phyloP scores from a whole-genome alignment of 129 eudicot genomes.

The Flaveria ramosissima region DNA sequence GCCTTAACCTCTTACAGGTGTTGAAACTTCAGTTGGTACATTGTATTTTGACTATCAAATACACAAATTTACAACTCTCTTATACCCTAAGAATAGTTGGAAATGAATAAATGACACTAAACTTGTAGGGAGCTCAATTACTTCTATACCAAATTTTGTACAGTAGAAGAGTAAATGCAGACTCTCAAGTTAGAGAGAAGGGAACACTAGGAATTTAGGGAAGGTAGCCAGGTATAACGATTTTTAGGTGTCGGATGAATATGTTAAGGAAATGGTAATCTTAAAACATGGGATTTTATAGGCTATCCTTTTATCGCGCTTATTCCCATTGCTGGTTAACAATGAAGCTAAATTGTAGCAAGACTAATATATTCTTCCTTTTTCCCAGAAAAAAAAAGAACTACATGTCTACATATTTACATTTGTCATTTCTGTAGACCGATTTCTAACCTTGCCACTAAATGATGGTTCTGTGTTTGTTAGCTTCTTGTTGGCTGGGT shows the following conservation, averaged over 20 bases:
- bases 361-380: not conserved
- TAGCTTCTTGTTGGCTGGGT: not conserved
- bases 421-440: not conserved
- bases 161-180: not conserved
- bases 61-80: not conserved
- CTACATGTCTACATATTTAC: not conserved
- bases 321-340: not conserved
- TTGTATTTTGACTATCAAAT: constrained; percentile 1
- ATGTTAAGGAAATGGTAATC: constrained; percentile 1
- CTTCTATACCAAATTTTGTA: not conserved
- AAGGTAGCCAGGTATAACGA: not conserved
- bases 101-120: constrained; percentile 13
- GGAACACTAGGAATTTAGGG: constrained; percentile 3
- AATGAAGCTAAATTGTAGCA: not conserved
- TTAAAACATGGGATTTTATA: not conserved
- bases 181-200: constrained; percentile 11
- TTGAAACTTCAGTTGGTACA: constrained; percentile 12
- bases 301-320: not conserved
- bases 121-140: not conserved
- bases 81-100: not conserved
- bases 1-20: not conserved
- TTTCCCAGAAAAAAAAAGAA: not conserved
- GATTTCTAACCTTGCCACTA: not conserved
- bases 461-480: not conserved
- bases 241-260: constrained; percentile 11